Evolutionary conservation across 805 yeast genomes (phyloP), one percentile per base, ranked within the genome.

Genomic region (Kregervanrija fluxuum): DNA sequence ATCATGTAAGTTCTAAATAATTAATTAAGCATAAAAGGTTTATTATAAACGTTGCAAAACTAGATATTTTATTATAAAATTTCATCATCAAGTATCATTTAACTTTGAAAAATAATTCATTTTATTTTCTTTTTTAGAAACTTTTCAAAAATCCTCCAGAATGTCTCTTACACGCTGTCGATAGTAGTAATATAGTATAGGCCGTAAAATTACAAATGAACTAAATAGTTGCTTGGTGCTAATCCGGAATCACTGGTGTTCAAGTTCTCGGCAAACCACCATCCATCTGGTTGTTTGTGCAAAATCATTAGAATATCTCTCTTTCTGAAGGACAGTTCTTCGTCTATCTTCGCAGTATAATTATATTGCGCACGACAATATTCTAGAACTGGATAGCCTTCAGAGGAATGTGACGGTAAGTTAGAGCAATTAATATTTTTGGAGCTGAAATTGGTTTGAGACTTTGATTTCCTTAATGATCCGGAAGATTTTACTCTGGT

Each of bases 181-280:
- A 22, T 22, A 22, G 8, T 22, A 8, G 6, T 22, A 22, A 4
- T 22, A 22, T 22, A 22, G 28, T 22, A 22, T 6, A 22, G 16
- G 15, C 40, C 8, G 8, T 9, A 22, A 10, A 11, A 31, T 54
- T 42, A 60, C 30, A 66, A 44, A 30, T 60, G 64, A n/a, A 49
- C 64, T 37, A 73, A 53, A 48, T 73, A 80, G 53, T 81, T 80
- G 53, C 82, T 75, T 34, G 87, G 86, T 3, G 83, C 85, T 32
- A 80, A 67, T 2, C 87, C 87, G 12, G 71, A 59, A 31, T 63
- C 65, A 2, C 66, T 66, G 10, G 68, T 61, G 33, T 68, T 67
- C 32, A 71, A 46, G 15, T 77, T 76, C 52, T 80, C 87, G 31
- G 78, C 79, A 53, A 76, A 80, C 87, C 87, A 81, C 87, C 87